Percentiles rank a stretch among this genome's conserved stretches.
Evolutionary conservation across 768 basidiomycete species (phyloP).

Genomic region (Hericium alpestre): DNA sequence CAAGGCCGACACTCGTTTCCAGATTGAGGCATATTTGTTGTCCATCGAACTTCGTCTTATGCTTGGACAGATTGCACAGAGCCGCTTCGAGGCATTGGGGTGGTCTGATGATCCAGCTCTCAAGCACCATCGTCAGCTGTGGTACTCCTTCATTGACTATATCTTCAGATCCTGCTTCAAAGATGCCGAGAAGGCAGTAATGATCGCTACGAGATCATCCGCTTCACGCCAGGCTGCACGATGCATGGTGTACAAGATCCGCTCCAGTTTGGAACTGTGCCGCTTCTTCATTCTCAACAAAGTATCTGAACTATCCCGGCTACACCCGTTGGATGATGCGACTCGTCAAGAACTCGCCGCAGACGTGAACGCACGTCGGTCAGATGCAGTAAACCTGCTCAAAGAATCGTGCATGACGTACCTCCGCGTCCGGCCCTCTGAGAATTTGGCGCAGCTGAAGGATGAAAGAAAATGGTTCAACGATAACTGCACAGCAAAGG

Average conservation of each 20-base stretch:
- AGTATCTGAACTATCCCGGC: constrained; percentile 1
- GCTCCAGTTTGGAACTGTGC: constrained; percentile 19
- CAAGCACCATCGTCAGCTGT: constrained; percentile 8
- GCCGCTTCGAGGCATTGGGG: constrained; percentile 13
- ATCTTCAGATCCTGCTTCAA: constrained; percentile 18
- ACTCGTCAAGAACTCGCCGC: background rate
- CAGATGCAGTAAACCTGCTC: background rate
- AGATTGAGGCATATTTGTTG: constrained; percentile 24
- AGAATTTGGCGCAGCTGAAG: constrained; percentile 6
- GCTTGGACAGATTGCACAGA: constrained; percentile 21
- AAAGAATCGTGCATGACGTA: background rate
- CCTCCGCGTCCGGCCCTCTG: background rate
- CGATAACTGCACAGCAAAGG: constrained; percentile 16
- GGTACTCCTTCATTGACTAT: constrained; percentile 16
- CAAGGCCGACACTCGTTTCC: constrained; percentile 24
- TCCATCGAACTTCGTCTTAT: constrained; percentile 25
- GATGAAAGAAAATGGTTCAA: constrained; percentile 18
- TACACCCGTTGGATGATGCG: background rate
- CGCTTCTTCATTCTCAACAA: constrained; percentile 14
- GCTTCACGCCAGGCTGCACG: constrained; percentile 21
- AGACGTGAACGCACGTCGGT: background rate
- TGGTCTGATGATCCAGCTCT: background rate
- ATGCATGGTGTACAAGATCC: constrained; percentile 12
- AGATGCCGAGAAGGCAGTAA: constrained; percentile 17
- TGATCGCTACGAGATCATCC: constrained; percentile 16